Percentiles rank a stretch among this genome's conserved stretches.
Evolutionary conservation across 352 stramenopile species (phyloP).

Genomic region (Thraustochytrium striatum): DNA sequence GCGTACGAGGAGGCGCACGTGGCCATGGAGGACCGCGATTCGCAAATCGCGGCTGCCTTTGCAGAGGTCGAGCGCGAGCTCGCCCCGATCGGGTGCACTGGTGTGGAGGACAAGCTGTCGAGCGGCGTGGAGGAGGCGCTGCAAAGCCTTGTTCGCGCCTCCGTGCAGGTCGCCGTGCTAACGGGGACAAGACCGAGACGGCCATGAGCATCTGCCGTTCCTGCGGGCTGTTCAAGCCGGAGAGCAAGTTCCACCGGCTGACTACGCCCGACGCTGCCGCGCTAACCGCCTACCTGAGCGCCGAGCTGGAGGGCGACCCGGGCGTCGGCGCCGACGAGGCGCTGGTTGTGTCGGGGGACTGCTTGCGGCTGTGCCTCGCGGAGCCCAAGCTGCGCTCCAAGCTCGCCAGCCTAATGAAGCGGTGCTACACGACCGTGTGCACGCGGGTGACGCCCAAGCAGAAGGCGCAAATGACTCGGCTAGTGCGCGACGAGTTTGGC

Average conservation of each 20-base stretch:
- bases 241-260: not conserved
- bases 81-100: constrained; percentile 65
- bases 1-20: not conserved
- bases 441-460: constrained; percentile 29
- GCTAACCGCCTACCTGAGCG: not conserved
- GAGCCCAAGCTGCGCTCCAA: not conserved
- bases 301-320: not conserved
- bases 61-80: not conserved
- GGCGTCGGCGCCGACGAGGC: not conserved
- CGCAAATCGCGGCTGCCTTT: not conserved
- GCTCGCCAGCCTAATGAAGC: not conserved
- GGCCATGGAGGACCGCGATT: not conserved
- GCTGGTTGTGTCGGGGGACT: constrained; percentile 28
- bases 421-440: constrained; percentile 30
- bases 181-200: constrained; percentile 89
- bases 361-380: not conserved
- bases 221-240: constrained; percentile 85
- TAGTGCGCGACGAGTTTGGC: constrained; percentile 13
- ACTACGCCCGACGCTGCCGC: not conserved
- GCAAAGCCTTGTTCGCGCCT: constrained; percentile 68
- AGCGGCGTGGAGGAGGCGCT: constrained; percentile 79
- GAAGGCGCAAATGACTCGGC: not conserved
- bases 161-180: constrained; percentile 87
- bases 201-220: constrained; percentile 88
- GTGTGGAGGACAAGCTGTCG: constrained; percentile 88